Percentiles rank a stretch among this genome's conserved stretches.
Conservation (phyloP, 306 rosid species). For the Gastrolobium bilobum region DNA sequence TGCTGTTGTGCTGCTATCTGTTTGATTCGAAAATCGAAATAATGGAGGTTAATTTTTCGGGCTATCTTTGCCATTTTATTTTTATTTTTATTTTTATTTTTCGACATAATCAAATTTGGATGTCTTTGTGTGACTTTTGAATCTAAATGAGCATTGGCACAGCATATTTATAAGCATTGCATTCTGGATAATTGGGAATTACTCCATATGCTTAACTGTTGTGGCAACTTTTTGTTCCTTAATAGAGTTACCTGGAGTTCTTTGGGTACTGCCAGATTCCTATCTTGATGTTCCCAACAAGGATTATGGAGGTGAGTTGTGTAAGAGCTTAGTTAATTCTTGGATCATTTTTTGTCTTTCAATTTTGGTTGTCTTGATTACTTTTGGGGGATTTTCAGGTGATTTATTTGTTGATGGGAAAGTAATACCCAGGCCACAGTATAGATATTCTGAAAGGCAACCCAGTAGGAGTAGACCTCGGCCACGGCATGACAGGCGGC, state of each 20-base stretch:
- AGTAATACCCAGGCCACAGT: constrained; percentile 91
- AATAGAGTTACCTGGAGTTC: constrained; percentile 78
- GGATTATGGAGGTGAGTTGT: constrained; percentile 86
- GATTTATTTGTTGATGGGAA: constrained; percentile 88
- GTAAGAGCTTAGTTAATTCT: background rate
- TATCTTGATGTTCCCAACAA: constrained; percentile 90
- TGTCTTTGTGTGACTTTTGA: background rate
- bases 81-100: background rate
- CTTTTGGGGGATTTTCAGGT: constrained; percentile 56
- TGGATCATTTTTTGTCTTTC: constrained; percentile 26
- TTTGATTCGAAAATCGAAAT: constrained; percentile 21
- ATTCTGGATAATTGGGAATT: background rate
- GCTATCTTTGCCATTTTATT: background rate
- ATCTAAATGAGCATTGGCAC: background rate
- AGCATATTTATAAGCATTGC: background rate
- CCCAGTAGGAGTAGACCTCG: constrained; percentile 73
- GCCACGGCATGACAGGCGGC: constrained; percentile 77
- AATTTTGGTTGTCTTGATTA: constrained; percentile 36
- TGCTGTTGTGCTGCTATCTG: background rate
- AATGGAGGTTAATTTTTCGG: constrained; percentile 7
- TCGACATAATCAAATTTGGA: background rate
- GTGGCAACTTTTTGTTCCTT: constrained; percentile 30
- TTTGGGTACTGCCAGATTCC: constrained; percentile 97
- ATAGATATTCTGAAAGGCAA: constrained; percentile 70
- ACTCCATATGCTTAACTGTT: constrained; percentile 14